Evolutionary conservation across 495 filamentous ascomycete species (phyloP).

Genomic region (Penicillium cosmopolitanum): DNA sequence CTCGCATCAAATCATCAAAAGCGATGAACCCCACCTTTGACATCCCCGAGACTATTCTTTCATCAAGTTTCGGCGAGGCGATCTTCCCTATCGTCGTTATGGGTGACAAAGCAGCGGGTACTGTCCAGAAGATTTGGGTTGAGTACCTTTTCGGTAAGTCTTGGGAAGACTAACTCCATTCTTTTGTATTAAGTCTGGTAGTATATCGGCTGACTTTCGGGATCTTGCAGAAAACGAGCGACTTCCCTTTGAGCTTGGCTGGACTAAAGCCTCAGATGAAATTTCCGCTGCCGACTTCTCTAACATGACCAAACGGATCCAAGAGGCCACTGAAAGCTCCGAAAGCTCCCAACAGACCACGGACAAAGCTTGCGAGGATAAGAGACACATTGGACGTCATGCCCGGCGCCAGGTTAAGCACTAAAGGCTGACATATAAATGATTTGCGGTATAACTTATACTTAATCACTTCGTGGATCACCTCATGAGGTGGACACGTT

Average conservation of each 20-base stretch:
- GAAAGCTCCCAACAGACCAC: not conserved
- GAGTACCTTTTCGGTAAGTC: conserved; percentile 9
- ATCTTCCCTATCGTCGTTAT: conserved; percentile 1
- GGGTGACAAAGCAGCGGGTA: conserved; percentile 1
- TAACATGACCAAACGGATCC: not conserved
- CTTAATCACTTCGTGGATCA: not conserved
- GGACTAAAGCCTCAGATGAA: not conserved
- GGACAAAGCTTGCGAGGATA: not conserved
- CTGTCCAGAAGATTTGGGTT: conserved; percentile 3
- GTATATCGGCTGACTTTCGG: too few relatives aligned
- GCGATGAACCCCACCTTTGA: conserved; percentile 3
- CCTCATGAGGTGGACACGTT: not conserved
- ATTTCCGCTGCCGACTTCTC: not conserved
- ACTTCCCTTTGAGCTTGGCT: conserved; percentile 1
- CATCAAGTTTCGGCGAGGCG: conserved; percentile 2
- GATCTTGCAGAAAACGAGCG: not conserved
- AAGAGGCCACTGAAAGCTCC: not conserved
- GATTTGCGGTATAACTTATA: not conserved
- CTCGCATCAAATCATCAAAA: conserved; percentile 6
- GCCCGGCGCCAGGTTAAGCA: not conserved
- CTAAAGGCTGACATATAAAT: not conserved
- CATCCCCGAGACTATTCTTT: not conserved
- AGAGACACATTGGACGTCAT: not conserved
- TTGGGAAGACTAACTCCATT: not conserved
- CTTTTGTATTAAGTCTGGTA: too few relatives aligned